A percentile compares a stretch with the other conserved stretches of the same genome.
Conservation (phyloP, 768 basidiomycete species). For the Hemileccinum impolitum region DNA sequence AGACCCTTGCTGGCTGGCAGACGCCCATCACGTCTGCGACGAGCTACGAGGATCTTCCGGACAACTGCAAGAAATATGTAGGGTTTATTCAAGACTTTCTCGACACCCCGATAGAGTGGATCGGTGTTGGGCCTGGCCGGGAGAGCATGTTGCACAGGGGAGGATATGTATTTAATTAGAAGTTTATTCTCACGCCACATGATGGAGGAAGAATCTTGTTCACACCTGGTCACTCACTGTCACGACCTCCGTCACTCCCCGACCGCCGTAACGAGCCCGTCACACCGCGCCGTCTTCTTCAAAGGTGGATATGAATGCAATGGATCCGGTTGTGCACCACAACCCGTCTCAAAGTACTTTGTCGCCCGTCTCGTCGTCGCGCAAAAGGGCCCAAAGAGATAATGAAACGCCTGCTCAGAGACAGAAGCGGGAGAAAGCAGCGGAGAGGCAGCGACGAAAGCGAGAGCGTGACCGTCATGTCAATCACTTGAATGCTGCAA, state of each 20-base stretch:
- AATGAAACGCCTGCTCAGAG: constrained; percentile 72
- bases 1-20: constrained; percentile 91
- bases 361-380: constrained; percentile 32
- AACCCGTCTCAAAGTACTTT: constrained; percentile 31
- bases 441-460: constrained; percentile 80
- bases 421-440: constrained; percentile 81
- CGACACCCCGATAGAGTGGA: constrained; percentile 79
- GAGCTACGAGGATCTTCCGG: constrained; percentile 73
- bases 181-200: constrained; percentile 24
- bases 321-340: constrained; percentile 34
- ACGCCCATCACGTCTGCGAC: constrained; percentile 61
- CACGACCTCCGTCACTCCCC: constrained; percentile 34
- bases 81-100: constrained; percentile 79
- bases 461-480: constrained; percentile 64
- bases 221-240: constrained; percentile 28
- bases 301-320: constrained; percentile 28
- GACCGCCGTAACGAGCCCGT: constrained; percentile 34
- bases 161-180: constrained; percentile 20
- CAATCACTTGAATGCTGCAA: constrained; percentile 39
- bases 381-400: constrained; percentile 57
- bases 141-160: constrained; percentile 63
- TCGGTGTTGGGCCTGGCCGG: constrained; percentile 87
- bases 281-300: constrained; percentile 26
- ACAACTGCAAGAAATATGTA: constrained; percentile 82
- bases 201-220: constrained; percentile 14